Evolutionary conservation across 495 filamentous ascomycete species (phyloP), one percentile per base, ranked within the genome.

Genomic region (Xylaria venustula): DNA sequence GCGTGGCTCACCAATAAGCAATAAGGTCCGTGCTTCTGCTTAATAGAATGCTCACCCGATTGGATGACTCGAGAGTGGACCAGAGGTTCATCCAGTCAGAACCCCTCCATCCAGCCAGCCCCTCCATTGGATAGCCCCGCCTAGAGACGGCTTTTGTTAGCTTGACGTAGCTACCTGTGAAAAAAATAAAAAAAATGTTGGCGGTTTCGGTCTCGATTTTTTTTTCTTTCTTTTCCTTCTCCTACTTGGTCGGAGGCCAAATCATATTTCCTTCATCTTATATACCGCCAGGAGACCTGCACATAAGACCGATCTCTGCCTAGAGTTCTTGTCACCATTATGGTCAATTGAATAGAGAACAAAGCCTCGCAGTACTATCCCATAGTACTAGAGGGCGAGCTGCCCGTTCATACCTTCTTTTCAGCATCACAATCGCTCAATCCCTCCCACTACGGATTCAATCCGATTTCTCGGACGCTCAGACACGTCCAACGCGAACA

Each of bases 71-170:
- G 47, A 36, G 36, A 22, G 47, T 55, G 48, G 47, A 50, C 34
- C 55, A 22, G 47, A 44, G 15, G 26, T 23, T 49, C 26, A 25
- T 52, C 26, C 47, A 60, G 15, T 34, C n/a, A 44, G 44, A 14
- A 34, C 57, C 56, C 57, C 57, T 52, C 57, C 57, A 52, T 45
- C 26, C 37, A 51, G 36, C 28, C 48, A 52, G 17, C 57, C 37
- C 47, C 57, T 44, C 57, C 57, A 60, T 52, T 60, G 25, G 47
- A 52, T 8, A 32, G 47, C 57, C 57, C 47, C 57, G 57, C 57
- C 25, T 60, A 23, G n/a, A 22, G 37, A 34, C 17, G 49, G 47
- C 48, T 45, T 57, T 12, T 57, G n/a, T 51, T 60, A 60, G 57
- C 48, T 60, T 60, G 57, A 51, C 57, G 37, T 52, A 42, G 17